These are phyloP conservation scores for Tricholoma sp. DNA, from an alignment of 768 basidiomycete genomes.

Conservation along the genomic window DNA sequence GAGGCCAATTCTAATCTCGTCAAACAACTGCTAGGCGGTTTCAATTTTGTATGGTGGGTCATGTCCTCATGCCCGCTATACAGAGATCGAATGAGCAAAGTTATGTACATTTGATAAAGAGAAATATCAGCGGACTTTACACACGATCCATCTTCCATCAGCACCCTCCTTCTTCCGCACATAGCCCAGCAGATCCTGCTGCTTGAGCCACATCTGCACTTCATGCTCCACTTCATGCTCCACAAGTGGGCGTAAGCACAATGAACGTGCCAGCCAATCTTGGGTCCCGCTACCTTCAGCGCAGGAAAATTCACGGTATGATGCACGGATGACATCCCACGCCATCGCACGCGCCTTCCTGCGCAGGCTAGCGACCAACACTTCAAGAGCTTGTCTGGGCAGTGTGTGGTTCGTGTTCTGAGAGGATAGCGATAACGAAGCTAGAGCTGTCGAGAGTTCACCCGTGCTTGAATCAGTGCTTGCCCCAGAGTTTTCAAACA, in stretches of 20 bases:
- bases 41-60: too few relatives aligned
- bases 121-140: slow-evolving; percentile 36
- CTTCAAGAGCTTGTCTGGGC: slow-evolving; percentile 36
- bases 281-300: slow-evolving; percentile 27
- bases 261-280: slow-evolving; percentile 42
- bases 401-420: slow-evolving; percentile 8
- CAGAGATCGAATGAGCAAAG: not conserved
- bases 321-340: slow-evolving; percentile 56
- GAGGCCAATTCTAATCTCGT: too few relatives aligned
- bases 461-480: slow-evolving; percentile 1
- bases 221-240: slow-evolving; percentile 20
- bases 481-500: slow-evolving; percentile 13
- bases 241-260: slow-evolving; percentile 38
- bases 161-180: slow-evolving; percentile 50
- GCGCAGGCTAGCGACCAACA: slow-evolving; percentile 43
- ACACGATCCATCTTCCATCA: slow-evolving; percentile 54
- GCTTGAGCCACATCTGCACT: slow-evolving; percentile 53
- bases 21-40: not conserved
- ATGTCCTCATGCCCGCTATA: not conserved
- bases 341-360: slow-evolving; percentile 45
- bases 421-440: slow-evolving; percentile 11
- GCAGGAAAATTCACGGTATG: slow-evolving; percentile 58
- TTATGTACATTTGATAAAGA: not conserved
- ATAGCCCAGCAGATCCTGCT: slow-evolving; percentile 36
- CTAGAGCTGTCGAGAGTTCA: not conserved